These are phyloP conservation scores for Ammopiptanthus mongolicus DNA, from an alignment of 306 rosid species.

Conservation along the genomic window DNA sequence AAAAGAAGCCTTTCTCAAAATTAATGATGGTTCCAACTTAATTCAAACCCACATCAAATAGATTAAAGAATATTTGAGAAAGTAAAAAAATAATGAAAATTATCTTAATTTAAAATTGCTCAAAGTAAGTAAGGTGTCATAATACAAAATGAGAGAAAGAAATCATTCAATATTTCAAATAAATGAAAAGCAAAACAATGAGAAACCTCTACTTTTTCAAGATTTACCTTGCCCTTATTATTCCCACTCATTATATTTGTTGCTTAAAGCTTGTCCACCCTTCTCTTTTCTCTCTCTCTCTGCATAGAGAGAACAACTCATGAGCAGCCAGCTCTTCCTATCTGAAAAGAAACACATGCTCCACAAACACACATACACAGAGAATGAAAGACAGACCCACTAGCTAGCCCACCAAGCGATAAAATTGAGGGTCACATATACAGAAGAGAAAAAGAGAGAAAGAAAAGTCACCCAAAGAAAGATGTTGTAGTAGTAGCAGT, in stretches of 20 bases:
- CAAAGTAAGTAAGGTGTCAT: neutral
- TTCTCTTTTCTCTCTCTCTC: conserved; percentile 20
- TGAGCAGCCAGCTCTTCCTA: conserved; percentile 44
- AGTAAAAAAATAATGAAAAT: too few species aligned
- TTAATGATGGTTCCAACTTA: too few species aligned
- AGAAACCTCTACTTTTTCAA: neutral
- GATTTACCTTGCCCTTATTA: conserved; percentile 25
- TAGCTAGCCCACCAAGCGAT: conserved; percentile 42
- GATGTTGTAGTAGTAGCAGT: neutral
- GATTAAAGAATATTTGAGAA: too few species aligned
- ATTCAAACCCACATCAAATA: too few species aligned
- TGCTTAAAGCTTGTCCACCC: conserved; percentile 66
- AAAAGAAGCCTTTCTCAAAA: too few species aligned
- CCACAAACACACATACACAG: conserved; percentile 30
- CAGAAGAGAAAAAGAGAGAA: conserved; percentile 1
- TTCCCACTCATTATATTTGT: conserved; percentile 67
- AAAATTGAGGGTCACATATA: conserved; percentile 36
- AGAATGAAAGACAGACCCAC: conserved; percentile 46
- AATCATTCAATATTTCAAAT: too few species aligned
- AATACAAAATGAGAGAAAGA: neutral
- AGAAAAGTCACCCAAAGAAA: neutral
- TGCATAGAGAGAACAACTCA: conserved; percentile 27
- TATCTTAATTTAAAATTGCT: too few species aligned
- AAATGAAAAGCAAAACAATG: neutral
- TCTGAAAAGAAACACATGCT: conserved; percentile 50